Evolutionary conservation across 2,329 filamentous ascomycete species (phyloP).

Genomic region (Chaetomium sp.): DNA sequence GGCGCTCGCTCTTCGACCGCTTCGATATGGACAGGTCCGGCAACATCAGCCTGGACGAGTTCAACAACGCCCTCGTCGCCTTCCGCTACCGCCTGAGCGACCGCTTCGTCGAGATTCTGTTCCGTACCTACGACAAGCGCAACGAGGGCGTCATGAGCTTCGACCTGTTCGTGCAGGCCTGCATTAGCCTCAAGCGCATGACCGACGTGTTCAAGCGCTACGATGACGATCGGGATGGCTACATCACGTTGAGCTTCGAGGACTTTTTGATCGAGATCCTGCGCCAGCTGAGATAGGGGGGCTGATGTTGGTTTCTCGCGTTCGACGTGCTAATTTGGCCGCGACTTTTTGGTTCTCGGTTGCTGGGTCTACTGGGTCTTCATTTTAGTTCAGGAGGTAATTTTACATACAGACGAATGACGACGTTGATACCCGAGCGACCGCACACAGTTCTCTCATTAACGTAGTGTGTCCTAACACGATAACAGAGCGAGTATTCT

Average conservation of each 20-base stretch:
- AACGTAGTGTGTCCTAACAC: too few species aligned
- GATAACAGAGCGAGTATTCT: too few species aligned
- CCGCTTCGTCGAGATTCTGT: conserved; percentile 81
- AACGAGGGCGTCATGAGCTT: conserved; percentile 77
- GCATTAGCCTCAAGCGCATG: conserved; percentile 96
- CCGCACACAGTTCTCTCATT: neutral
- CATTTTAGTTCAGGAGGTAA: neutral
- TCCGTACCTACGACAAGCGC: conserved; percentile 84
- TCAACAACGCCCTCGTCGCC: conserved; percentile 83
- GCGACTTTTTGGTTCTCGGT: neutral
- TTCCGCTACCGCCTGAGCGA: conserved; percentile 91
- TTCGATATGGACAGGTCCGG: conserved; percentile 88
- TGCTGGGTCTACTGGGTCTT: neutral
- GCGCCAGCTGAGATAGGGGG: conserved; percentile 57
- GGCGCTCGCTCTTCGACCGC: conserved; percentile 91
- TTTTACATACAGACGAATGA: conserved; percentile 12
- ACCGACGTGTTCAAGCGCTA: conserved; percentile 99
- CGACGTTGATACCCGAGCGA: conserved; percentile 20
- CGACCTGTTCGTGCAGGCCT: conserved; percentile 96
- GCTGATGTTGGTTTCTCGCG: neutral
- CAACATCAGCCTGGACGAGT: conserved; percentile 83
- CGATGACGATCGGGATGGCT: conserved; percentile 94
- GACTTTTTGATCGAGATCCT: conserved; percentile 73
- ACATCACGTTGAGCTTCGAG: conserved; percentile 81
- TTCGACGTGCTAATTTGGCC: neutral